A percentile compares a stretch with the other conserved stretches of the same genome.
phyloP scores from a whole-genome alignment of 148 eudicot species.

The Diospyros lotus region DNA sequence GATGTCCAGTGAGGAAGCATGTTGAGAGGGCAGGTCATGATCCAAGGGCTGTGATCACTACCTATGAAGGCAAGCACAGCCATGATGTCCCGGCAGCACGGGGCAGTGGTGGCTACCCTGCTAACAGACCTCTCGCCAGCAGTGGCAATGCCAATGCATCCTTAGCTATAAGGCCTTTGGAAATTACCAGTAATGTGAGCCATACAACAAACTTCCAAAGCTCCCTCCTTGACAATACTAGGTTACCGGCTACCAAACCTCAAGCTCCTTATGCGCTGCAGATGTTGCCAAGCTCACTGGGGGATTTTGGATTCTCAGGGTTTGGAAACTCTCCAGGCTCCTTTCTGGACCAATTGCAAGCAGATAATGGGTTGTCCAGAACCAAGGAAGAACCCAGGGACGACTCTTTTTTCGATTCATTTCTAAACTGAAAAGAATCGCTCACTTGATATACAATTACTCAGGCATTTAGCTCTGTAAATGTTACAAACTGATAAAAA shows the following conservation, averaged over 20 bases:
- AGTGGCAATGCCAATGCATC: constrained; percentile 20
- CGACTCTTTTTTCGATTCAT: constrained; percentile 41
- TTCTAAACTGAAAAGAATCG: constrained; percentile 29
- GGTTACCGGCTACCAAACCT: constrained; percentile 14
- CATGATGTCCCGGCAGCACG: constrained; percentile 81
- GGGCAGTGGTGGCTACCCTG: constrained; percentile 50
- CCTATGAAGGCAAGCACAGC: constrained; percentile 79
- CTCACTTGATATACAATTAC: neutral
- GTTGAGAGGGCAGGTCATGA: constrained; percentile 78
- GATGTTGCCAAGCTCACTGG: constrained; percentile 40
- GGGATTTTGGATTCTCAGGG: constrained; percentile 37
- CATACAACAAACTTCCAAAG: constrained; percentile 12
- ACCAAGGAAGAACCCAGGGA: constrained; percentile 73
- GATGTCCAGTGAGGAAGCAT: constrained; percentile 81
- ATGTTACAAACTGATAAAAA: neutral
- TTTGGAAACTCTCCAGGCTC: constrained; percentile 34
- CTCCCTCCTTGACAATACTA: constrained; percentile 16
- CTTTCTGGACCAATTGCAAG: constrained; percentile 26
- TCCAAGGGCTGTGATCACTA: constrained; percentile 59
- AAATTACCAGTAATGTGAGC: constrained; percentile 13
- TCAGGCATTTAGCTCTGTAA: neutral
- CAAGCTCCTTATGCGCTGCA: constrained; percentile 47
- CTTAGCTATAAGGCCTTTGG: constrained; percentile 52
- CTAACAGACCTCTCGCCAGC: constrained; percentile 18
- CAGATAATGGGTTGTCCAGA: constrained; percentile 6